Conservation (phyloP, 108 stramenopile genomes). For the Skeletonema potamos region DNA sequence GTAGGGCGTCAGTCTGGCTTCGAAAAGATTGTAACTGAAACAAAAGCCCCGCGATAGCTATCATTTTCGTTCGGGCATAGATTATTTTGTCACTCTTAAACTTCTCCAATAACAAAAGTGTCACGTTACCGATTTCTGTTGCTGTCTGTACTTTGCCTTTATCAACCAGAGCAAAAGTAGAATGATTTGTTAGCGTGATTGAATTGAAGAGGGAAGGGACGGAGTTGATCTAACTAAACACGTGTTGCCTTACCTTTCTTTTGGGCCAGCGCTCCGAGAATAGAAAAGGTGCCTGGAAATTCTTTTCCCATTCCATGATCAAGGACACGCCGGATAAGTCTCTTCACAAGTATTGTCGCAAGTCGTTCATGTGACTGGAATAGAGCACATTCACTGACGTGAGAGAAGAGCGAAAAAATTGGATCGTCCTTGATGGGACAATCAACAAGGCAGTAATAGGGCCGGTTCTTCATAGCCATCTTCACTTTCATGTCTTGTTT, state of each 20-base stretch:
- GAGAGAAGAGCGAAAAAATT: slow-evolving; percentile 6
- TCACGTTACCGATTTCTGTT: slow-evolving; percentile 11
- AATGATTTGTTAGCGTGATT: background rate
- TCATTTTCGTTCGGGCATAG: slow-evolving; percentile 8
- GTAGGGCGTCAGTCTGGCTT: slow-evolving; percentile 6
- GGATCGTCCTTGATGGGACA: background rate
- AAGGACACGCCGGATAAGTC: slow-evolving; percentile 6
- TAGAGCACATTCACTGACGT: slow-evolving; percentile 1
- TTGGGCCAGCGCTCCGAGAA: slow-evolving; percentile 7
- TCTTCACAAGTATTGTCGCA: background rate
- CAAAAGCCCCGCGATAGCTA: background rate
- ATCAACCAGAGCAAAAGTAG: background rate
- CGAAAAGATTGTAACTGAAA: slow-evolving; percentile 12
- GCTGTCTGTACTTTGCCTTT: slow-evolving; percentile 13
- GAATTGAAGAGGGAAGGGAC: background rate
- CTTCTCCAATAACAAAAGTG: background rate
- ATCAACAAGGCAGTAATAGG: slow-evolving; percentile 1
- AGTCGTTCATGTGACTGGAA: slow-evolving; percentile 12
- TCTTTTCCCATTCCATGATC: slow-evolving; percentile 24
- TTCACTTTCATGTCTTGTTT: slow-evolving; percentile 7
- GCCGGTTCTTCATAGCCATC: slow-evolving; percentile 12
- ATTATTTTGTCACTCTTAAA: slow-evolving; percentile 5
- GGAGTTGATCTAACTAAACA: background rate
- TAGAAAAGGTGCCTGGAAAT: slow-evolving; percentile 7
- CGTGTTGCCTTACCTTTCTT: slow-evolving; percentile 11